Base-by-base conservation (phyloP, 225 moss, liverwort and hornwort genomes). In the Pseudoscleropodium purum region DNA sequence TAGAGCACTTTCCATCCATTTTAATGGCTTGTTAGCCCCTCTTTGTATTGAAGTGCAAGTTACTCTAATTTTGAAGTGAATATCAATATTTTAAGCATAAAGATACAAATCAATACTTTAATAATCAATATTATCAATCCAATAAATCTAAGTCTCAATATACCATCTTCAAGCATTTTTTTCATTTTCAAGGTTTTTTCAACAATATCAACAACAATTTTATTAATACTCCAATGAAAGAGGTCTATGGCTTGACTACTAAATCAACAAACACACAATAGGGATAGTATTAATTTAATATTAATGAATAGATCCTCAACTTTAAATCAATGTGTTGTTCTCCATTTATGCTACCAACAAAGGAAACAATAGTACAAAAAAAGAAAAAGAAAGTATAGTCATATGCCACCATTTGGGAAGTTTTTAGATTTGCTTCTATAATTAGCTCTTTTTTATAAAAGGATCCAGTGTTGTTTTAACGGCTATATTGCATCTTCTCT, bases 381-480 rank as follows among this genome's bases (percentile, higher is more conserved):
- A n/a, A n/a, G 0, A 14, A 70, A 25, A 69, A 6, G 13, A 13
- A 25, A 70, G 9, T 39, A 1, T n/a, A 39, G 25, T 24, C 70
- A 70, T 25, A 1, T 14, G 25, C 4, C 5, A 25, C 4, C 2
- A 7, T 39, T 12, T 6, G 4, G 20, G 6, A 37, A 11, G 36
- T n/a, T n/a, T 69, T 69, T 0, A 1, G 13, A 69, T 2, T 68
- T 69, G 2, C 12, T 21, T 37, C 6, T 4, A 4, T 69, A 10
- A n/a, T n/a, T 70, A 7, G 39, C 39, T 70, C 39, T 4, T 70
- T 13, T 70, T 68, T 68, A 23, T n/a, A 68, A 4, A 37, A 68
- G 10, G n/a, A 6, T 2, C 3, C 2, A 1, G 3, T 19, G 0
- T 21, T 66, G 17, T 36, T 33, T 67, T 37, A 68, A n/a, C 6